Percentiles rank a stretch among this genome's conserved stretches.
Evolutionary conservation across 805 yeast genomes (phyloP).

Genomic region (Wickerhamomyces hampshirensis): DNA sequence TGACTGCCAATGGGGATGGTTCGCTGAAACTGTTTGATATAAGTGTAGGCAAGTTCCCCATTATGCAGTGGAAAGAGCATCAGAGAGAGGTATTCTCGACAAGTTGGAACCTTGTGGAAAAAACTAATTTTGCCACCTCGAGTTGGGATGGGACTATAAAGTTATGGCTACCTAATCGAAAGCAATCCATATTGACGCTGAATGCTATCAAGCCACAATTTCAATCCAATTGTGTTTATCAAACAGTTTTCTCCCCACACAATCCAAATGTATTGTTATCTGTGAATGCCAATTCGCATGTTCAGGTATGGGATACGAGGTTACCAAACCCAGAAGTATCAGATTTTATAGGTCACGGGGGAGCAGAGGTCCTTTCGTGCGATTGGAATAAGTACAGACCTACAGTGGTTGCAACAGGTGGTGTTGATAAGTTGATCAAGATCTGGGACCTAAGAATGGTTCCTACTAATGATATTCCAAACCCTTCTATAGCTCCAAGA

Average conservation of each 20-base stretch:
- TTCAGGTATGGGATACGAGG: slow-evolving; percentile 81
- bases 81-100: slow-evolving; percentile 67
- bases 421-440: slow-evolving; percentile 82
- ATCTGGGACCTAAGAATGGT: slow-evolving; percentile 88
- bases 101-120: slow-evolving; percentile 69
- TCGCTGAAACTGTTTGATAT: slow-evolving; percentile 76
- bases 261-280: slow-evolving; percentile 64
- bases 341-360: slow-evolving; percentile 69
- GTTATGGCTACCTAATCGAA: slow-evolving; percentile 66
- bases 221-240: slow-evolving; percentile 62
- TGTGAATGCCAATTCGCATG: slow-evolving; percentile 68
- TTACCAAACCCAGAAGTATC: slow-evolving; percentile 52
- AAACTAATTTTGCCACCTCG: slow-evolving; percentile 63
- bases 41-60: slow-evolving; percentile 61
- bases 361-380: slow-evolving; percentile 71
- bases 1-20: slow-evolving; percentile 88
- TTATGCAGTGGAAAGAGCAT: slow-evolving; percentile 75
- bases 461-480: slow-evolving; percentile 30
- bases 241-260: slow-evolving; percentile 81
- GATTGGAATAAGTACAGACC: slow-evolving; percentile 92
- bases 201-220: slow-evolving; percentile 28
- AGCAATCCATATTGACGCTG: slow-evolving; percentile 53
- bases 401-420: slow-evolving; percentile 76
- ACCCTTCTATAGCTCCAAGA: slow-evolving; percentile 28
- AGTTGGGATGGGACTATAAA: slow-evolving; percentile 93